These are phyloP conservation scores for Phoenix dactylifera DNA, from an alignment of 176 grass and related monocot species.

Conservation along the genomic window DNA sequence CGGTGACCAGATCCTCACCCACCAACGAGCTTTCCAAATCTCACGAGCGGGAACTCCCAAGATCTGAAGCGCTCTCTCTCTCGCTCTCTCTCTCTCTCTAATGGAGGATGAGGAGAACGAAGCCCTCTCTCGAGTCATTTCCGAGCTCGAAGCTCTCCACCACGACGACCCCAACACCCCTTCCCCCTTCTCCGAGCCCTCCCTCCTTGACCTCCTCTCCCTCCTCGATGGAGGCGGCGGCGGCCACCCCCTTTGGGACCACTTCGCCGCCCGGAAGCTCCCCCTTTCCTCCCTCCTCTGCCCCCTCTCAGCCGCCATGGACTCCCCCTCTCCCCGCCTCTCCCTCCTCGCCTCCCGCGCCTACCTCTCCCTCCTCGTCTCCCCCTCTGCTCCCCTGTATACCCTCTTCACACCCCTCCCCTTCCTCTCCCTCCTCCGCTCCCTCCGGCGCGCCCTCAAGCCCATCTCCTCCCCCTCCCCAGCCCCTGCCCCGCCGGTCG, in stretches of 20 bases:
- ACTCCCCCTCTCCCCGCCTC: slow-evolving; percentile 22
- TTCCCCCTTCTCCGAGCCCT: slow-evolving; percentile 25
- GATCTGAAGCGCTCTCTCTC: background rate
- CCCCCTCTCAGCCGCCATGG: slow-evolving; percentile 19
- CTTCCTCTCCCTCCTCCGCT: slow-evolving; percentile 66
- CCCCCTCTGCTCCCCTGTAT: slow-evolving; percentile 32
- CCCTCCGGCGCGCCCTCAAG: slow-evolving; percentile 47
- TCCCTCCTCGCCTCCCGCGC: slow-evolving; percentile 28
- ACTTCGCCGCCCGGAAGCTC: slow-evolving; percentile 15
- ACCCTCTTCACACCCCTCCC: slow-evolving; percentile 50
- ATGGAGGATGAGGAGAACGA: slow-evolving; percentile 23
- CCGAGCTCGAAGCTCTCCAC: slow-evolving; percentile 43
- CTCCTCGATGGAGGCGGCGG: background rate
- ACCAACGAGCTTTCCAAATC: too few species aligned
- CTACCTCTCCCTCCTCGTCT: slow-evolving; percentile 47
- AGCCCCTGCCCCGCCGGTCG: background rate
- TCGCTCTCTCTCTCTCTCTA: background rate
- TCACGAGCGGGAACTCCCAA: too few species aligned
- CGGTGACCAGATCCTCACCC: too few species aligned
- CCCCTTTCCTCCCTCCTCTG: slow-evolving; percentile 34
- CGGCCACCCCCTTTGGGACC: slow-evolving; percentile 9
- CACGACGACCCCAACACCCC: slow-evolving; percentile 7
- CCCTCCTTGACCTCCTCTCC: slow-evolving; percentile 28
- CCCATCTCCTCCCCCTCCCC: background rate
- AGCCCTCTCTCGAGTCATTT: slow-evolving; percentile 36